Base-by-base conservation (phyloP, 805 yeast species). In the Saturnispora sekii region DNA sequence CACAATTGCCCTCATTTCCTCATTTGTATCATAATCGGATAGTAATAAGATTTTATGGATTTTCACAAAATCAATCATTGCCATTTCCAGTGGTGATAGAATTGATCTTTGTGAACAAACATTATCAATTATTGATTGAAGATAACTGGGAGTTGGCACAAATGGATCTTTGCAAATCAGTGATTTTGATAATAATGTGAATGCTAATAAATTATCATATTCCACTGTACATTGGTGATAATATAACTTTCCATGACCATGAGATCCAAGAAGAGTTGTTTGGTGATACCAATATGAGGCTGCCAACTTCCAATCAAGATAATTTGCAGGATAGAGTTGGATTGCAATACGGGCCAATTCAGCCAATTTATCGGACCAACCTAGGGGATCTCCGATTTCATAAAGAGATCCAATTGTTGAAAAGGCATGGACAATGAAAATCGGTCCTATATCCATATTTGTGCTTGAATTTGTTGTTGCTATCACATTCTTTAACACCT, bases 171-270 rank as follows among this genome's bases (percentile, higher is more conserved):
- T 75, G 54, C 90, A 84, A 47, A 79, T 74, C 9, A 84, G 89
- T 38, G 84, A 74, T 60, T 83, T 84, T 10, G 93, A 93, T 16
- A 84, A 73, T 53, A 83, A 81, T 43, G 81, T 87, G 51, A 84
- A 72, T 1, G 93, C 90, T 62, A 83, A 88, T 48, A 84, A 63
- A 50, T 77, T 74, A 59, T 78, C 81, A 57, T 79, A 83, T 59
- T 85, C 90, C 4, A 86, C 95, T 0, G 94, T 84, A 39, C 93
- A 84, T 74, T 82, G 81, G 59, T 86, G 95, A 55, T 86, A 86
- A 55, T 85, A 86, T 15, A 85, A 73, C 59, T 87, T 84, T 2
- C 96, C 96, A 55, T 81, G 88, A 2, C 93, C 89, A 56, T 79
- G 84, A 50, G 80, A 78, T 12, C 83, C 74, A 52, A 76, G 74